These are phyloP conservation scores for Aspergillus clavatus DNA, from an alignment of 2,329 filamentous ascomycete genomes.

Conservation along the genomic window DNA sequence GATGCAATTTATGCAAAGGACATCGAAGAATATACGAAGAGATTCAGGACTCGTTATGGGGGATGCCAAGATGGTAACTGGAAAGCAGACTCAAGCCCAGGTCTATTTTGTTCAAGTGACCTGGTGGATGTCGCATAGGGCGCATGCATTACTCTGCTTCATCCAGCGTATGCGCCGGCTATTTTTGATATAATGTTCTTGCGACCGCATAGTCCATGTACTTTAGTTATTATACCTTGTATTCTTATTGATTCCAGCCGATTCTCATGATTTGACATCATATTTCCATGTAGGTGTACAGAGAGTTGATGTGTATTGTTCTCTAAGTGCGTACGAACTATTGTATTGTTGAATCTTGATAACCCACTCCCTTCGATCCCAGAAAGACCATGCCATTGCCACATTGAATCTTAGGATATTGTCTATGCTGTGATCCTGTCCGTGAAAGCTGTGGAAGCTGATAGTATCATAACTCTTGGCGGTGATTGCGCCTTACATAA, in stretches of 20 bases:
- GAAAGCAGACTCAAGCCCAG: constrained; percentile 40
- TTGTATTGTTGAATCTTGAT: neutral
- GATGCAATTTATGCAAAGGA: constrained; percentile 37
- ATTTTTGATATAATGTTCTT: neutral
- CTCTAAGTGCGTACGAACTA: neutral
- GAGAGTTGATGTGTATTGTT: neutral
- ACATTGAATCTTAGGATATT: too few relatives aligned
- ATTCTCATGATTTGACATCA: constrained; percentile 1
- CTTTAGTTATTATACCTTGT: neutral
- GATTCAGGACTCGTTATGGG: constrained; percentile 64
- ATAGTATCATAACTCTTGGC: constrained; percentile 15
- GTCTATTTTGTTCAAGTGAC: constrained; percentile 61
- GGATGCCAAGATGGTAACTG: constrained; percentile 50
- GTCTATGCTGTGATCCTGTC: too few relatives aligned
- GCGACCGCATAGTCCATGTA: neutral
- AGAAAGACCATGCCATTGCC: neutral
- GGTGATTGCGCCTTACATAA: constrained; percentile 18
- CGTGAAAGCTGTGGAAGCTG: neutral
- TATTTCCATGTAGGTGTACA: neutral
- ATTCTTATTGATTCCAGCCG: neutral
- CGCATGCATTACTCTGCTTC: neutral
- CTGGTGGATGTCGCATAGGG: constrained; percentile 9
- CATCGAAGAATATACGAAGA: constrained; percentile 50
- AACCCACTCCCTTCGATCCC: neutral
- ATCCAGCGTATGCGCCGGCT: neutral